Evolutionary conservation across 2,329 filamentous ascomycete species (phyloP).

Genomic region (Aureobasidium melanogenum): DNA sequence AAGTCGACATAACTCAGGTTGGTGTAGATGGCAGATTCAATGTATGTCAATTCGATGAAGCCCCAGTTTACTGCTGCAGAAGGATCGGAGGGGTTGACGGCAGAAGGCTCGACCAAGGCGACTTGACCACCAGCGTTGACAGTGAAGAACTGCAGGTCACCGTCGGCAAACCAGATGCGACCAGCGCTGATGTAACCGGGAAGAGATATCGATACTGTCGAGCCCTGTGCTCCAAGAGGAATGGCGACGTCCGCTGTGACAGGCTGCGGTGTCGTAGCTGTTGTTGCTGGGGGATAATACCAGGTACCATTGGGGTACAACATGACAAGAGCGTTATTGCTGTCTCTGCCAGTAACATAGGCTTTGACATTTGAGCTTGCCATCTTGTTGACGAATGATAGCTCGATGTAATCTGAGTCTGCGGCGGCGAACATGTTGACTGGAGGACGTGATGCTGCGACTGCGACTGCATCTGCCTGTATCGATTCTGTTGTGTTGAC

Average conservation of each 20-base stretch:
- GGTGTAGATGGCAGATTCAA: slow-evolving; percentile 34
- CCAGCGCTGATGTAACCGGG: slow-evolving; percentile 34
- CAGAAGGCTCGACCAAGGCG: slow-evolving; percentile 41
- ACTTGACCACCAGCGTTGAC: slow-evolving; percentile 25
- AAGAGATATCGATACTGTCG: slow-evolving; percentile 31
- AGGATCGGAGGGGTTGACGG: slow-evolving; percentile 30
- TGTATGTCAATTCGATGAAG: slow-evolving; percentile 39
- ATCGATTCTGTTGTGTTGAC: slow-evolving; percentile 18
- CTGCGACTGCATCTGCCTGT: neutral
- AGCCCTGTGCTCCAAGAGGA: slow-evolving; percentile 30
- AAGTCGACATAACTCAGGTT: slow-evolving; percentile 30
- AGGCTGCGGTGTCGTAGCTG: slow-evolving; percentile 28
- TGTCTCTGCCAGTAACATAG: slow-evolving; percentile 40
- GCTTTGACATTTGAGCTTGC: slow-evolving; percentile 30
- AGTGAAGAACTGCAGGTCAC: slow-evolving; percentile 36
- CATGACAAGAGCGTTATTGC: slow-evolving; percentile 34
- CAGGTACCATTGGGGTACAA: slow-evolving; percentile 33
- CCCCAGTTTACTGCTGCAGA: slow-evolving; percentile 35
- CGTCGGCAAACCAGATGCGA: slow-evolving; percentile 40
- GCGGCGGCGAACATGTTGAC: slow-evolving; percentile 1
- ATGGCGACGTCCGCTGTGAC: slow-evolving; percentile 36
- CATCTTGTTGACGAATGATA: slow-evolving; percentile 38
- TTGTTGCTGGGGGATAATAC: slow-evolving; percentile 35
- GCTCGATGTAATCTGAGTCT: slow-evolving; percentile 3
- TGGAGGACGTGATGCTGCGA: neutral